phyloP scores from a whole-genome alignment of 2,329 filamentous ascomycete species.

The Fusarium avenaceum region DNA sequence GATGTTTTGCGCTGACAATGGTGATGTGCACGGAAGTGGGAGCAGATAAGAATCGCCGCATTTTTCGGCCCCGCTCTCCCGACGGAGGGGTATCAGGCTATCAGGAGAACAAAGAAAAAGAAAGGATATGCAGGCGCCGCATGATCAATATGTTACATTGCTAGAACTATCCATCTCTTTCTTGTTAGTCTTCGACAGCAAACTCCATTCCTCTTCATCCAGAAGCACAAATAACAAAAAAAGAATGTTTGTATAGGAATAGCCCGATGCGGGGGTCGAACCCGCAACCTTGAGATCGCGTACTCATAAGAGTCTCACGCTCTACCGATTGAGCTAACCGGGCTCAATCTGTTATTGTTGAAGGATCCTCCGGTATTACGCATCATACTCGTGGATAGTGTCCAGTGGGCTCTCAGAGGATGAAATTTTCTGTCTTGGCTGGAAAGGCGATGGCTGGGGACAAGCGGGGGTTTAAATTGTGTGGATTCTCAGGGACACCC shows the following conservation, averaged over 20 bases:
- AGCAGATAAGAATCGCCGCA: slow-evolving; percentile 13
- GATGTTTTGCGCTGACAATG: background rate
- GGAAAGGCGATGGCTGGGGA: background rate
- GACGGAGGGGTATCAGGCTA: slow-evolving; percentile 5
- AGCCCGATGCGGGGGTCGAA: slow-evolving; percentile 63
- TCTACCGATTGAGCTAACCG: slow-evolving; percentile 63
- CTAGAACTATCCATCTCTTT: no score
- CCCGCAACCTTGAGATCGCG: slow-evolving; percentile 67
- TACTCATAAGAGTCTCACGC: slow-evolving; percentile 73
- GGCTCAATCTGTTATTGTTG: slow-evolving; percentile 43
- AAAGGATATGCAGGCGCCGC: background rate
- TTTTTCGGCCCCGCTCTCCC: slow-evolving; percentile 25
- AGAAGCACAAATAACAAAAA: background rate
- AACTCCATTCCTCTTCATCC: background rate
- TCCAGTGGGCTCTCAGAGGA: background rate
- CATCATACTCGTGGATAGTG: background rate
- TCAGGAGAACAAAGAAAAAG: background rate
- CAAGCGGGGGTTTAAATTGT: slow-evolving; percentile 16
- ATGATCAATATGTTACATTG: no score
- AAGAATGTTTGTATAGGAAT: slow-evolving; percentile 30
- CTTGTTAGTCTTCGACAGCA: no score
- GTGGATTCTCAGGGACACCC: slow-evolving; percentile 23
- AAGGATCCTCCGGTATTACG: accelerated
- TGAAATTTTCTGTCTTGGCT: background rate
- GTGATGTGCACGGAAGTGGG: slow-evolving; percentile 7